Percentiles rank a stretch among this genome's conserved stretches.
Conservation (phyloP, 257 asterid genomes). For the Solanum corneliomulleri region DNA sequence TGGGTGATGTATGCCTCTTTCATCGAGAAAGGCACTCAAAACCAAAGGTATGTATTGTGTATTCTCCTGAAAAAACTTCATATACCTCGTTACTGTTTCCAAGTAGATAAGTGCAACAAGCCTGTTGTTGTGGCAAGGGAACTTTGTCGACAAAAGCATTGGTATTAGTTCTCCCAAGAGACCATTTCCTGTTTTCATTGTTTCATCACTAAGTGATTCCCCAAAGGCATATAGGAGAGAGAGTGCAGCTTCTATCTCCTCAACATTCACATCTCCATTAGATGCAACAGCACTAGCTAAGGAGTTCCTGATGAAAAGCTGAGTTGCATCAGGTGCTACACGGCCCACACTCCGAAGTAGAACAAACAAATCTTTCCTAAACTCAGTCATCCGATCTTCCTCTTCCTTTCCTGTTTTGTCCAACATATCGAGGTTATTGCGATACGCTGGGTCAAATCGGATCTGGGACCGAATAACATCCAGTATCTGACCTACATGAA, state of each 20-base stretch:
- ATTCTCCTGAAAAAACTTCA: constrained; percentile 71
- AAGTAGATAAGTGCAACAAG: constrained; percentile 81
- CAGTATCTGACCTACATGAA: constrained; percentile 68
- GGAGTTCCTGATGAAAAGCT: constrained; percentile 65
- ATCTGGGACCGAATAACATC: constrained; percentile 63
- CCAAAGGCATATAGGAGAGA: constrained; percentile 84
- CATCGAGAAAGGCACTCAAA: constrained; percentile 77
- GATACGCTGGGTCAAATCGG: constrained; percentile 58
- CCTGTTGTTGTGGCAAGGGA: constrained; percentile 90
- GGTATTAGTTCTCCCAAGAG: constrained; percentile 58
- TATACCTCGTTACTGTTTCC: constrained; percentile 76
- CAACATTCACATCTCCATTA: constrained; percentile 55
- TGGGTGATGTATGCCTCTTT: constrained; percentile 92
- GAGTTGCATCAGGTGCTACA: constrained; percentile 86
- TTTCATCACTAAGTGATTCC: constrained; percentile 66
- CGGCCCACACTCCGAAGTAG: constrained; percentile 72
- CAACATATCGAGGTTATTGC: constrained; percentile 47
- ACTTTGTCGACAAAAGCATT: constrained; percentile 70
- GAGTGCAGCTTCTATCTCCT: constrained; percentile 94
- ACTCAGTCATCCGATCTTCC: constrained; percentile 87
- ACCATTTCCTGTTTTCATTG: constrained; percentile 58
- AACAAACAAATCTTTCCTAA: constrained; percentile 71
- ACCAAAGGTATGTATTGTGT: constrained; percentile 66
- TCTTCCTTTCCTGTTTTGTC: constrained; percentile 89
- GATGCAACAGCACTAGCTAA: constrained; percentile 50